These are phyloP conservation scores for Lasiodiplodia gonubiensis DNA, from an alignment of 2,329 filamentous ascomycete species.

Conservation along the genomic window DNA sequence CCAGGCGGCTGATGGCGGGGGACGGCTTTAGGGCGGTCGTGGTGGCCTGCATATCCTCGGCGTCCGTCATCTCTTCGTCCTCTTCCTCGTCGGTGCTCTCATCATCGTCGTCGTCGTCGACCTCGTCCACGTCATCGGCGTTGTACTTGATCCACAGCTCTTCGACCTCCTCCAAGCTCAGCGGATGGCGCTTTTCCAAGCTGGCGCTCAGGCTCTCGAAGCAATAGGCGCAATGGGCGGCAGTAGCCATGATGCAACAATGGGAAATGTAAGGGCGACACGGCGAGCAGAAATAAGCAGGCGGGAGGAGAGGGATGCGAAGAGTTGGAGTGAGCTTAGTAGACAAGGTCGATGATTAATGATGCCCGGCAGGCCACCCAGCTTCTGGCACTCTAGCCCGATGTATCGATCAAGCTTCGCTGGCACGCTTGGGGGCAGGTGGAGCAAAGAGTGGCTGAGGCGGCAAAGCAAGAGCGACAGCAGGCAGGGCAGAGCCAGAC, in stretches of 20 bases:
- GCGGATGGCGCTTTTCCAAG: constrained; percentile 71
- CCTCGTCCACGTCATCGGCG: constrained; percentile 35
- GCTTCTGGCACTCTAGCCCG: constrained; percentile 21
- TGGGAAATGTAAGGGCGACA: not conserved
- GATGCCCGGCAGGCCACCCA: constrained; percentile 21
- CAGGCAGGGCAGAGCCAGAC: constrained; percentile 16
- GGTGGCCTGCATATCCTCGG: constrained; percentile 29
- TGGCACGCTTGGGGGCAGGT: constrained; percentile 17
- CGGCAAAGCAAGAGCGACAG: constrained; percentile 4
- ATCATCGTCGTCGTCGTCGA: constrained; percentile 39
- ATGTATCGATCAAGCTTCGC: constrained; percentile 21
- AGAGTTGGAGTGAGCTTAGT: not conserved
- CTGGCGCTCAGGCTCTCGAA: constrained; percentile 84
- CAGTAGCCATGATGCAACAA: constrained; percentile 71
- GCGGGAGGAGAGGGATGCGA: not conserved
- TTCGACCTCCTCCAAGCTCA: constrained; percentile 72
- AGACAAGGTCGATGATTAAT: constrained; percentile 17
- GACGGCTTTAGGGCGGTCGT: constrained; percentile 40
- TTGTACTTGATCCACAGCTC: constrained; percentile 67
- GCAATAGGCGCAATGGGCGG: constrained; percentile 87
- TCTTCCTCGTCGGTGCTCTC: constrained; percentile 42
- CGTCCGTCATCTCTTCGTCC: constrained; percentile 41
- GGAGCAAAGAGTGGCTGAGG: constrained; percentile 1
- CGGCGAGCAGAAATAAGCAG: not conserved
- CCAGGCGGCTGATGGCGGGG: constrained; percentile 53